A percentile compares a stretch with the other conserved stretches of the same genome.
phyloP scores from a whole-genome alignment of 768 basidiomycete species.

The Tricholoma hemisulphureum region DNA sequence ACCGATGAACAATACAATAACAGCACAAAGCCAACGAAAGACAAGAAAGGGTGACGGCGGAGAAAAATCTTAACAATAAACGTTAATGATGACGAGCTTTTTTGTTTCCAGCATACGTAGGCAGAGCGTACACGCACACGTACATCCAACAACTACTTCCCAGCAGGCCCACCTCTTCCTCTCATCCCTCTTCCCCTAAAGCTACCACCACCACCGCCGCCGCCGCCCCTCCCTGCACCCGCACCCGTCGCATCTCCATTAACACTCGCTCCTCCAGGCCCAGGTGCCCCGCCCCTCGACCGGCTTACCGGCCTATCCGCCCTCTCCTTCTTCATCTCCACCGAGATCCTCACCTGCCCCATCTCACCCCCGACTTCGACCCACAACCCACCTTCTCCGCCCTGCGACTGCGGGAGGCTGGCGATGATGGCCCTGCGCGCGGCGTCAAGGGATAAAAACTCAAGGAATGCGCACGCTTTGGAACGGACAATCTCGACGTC shows the following conservation, averaged over 20 bases:
- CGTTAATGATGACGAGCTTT: not conserved
- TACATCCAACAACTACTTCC: constrained; percentile 12
- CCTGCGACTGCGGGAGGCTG: constrained; percentile 60
- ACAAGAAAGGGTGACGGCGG: not conserved
- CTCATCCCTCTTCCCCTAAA: constrained; percentile 23
- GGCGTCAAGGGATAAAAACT: constrained; percentile 73
- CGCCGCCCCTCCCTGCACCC: constrained; percentile 35
- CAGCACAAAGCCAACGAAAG: not conserved
- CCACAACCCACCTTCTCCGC: constrained; percentile 88
- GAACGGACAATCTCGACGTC: constrained; percentile 84
- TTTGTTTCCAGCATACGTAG: not conserved
- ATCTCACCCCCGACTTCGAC: constrained; percentile 62
- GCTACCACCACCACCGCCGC: constrained; percentile 27
- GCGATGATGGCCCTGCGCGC: constrained; percentile 85
- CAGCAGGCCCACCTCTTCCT: constrained; percentile 17
- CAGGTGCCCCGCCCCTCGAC: constrained; percentile 59
- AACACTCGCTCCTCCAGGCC: constrained; percentile 16
- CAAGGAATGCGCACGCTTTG: constrained; percentile 94
- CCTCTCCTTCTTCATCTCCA: constrained; percentile 92
- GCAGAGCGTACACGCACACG: not conserved
- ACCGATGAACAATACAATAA: not conserved
- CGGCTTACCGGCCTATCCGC: constrained; percentile 70
- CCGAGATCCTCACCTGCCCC: constrained; percentile 55
- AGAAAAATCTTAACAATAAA: not conserved
- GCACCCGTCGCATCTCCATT: constrained; percentile 54